Evolutionary conservation across 2,329 filamentous ascomycete genomes (phyloP).

Genomic region (Neopestalotiopsis rosae): DNA sequence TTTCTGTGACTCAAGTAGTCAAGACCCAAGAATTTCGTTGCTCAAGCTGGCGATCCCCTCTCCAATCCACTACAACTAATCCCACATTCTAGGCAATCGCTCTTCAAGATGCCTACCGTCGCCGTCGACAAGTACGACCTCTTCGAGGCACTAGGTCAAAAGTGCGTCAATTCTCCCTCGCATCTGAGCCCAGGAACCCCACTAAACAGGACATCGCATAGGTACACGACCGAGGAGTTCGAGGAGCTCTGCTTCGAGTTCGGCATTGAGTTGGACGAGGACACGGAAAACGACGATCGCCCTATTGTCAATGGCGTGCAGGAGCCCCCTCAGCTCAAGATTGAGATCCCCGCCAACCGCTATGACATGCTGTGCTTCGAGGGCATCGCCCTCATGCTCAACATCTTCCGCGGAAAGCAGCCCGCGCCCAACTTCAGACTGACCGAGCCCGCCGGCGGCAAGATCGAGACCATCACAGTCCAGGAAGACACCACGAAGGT

Average conservation of each 20-base stretch:
- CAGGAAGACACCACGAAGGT: constrained; percentile 76
- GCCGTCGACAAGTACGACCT: constrained; percentile 95
- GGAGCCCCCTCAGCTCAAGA: constrained; percentile 92
- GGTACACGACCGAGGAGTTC: constrained; percentile 91
- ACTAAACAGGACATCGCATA: constrained; percentile 39
- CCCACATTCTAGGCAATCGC: neutral
- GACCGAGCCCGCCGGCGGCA: constrained; percentile 71
- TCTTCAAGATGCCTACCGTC: constrained; percentile 86
- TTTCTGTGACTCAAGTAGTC: constrained; percentile 15
- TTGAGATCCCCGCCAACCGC: constrained; percentile 95
- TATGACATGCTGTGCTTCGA: constrained; percentile 97
- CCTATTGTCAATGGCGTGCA: constrained; percentile 79
- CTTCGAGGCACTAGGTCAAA: constrained; percentile 87
- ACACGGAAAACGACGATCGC: constrained; percentile 78
- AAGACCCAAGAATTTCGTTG: neutral
- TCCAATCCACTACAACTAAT: neutral
- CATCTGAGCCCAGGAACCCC: constrained; percentile 21
- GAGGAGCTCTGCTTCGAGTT: constrained; percentile 99
- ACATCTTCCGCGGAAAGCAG: constrained; percentile 85
- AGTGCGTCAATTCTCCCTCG: constrained; percentile 56
- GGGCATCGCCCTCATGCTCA: constrained; percentile 93
- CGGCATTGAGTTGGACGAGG: constrained; percentile 96
- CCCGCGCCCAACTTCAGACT: constrained; percentile 81
- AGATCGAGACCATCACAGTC: constrained; percentile 83
- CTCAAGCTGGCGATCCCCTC: neutral